Conservation (phyloP, 805 yeast genomes). For the Starmerella ratchasimensis region DNA sequence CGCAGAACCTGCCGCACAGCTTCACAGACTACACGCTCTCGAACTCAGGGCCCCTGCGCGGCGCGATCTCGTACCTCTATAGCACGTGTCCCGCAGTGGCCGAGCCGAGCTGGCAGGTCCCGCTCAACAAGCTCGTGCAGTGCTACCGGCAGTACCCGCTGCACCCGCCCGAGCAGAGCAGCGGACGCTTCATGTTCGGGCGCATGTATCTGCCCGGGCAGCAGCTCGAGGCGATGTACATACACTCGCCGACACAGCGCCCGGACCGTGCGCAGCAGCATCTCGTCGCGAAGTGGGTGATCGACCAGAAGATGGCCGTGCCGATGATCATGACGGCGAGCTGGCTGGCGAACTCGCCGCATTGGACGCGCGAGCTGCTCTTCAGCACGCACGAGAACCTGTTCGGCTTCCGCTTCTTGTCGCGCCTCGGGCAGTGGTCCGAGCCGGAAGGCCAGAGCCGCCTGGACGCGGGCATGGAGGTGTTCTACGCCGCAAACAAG, state of each 20-base stretch:
- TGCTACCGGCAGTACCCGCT: conserved; percentile 16
- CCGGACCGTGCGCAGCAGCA: conserved; percentile 45
- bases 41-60: conserved; percentile 51
- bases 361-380: conserved; percentile 59
- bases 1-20: conserved; percentile 53
- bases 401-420: conserved; percentile 66
- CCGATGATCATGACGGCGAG: conserved; percentile 33
- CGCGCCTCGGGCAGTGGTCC: conserved; percentile 39
- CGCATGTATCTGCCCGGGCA: conserved; percentile 79
- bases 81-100: conserved; percentile 44
- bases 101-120: conserved; percentile 26
- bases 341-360: conserved; percentile 20
- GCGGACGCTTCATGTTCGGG: conserved; percentile 43
- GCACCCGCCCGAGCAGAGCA: background rate
- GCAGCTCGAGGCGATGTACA: conserved; percentile 67
- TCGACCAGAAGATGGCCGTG: conserved; percentile 43
- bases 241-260: no score
- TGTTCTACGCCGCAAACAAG: conserved; percentile 73
- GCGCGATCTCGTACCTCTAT: conserved; percentile 72
- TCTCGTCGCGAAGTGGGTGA: conserved; percentile 60
- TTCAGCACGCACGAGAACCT: conserved; percentile 75
- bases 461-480: conserved; percentile 65
- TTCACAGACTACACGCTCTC: conserved; percentile 62
- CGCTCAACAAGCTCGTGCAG: conserved; percentile 18
- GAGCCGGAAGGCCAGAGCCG: conserved; percentile 32